Base-by-base conservation (phyloP, 1,139 yeast genomes). In the Candida tropicalis region DNA sequence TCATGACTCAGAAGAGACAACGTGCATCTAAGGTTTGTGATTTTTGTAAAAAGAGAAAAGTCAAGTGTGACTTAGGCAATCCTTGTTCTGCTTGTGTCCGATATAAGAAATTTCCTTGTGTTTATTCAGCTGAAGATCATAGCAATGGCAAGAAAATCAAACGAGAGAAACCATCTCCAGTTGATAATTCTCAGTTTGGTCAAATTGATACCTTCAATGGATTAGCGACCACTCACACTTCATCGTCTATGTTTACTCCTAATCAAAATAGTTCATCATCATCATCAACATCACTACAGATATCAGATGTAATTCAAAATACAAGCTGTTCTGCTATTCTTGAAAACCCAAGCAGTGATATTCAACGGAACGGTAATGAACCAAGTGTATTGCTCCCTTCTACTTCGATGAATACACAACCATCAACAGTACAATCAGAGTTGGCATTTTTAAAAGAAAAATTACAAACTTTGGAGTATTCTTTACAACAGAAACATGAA, bases 51-150 rank as follows among this genome's bases (percentile, higher is more conserved):
- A 59, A 59, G 46, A 49, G 77, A 24, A 73, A 73, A 52, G 73
- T 72, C 44, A 70, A 66, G 43, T 73, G 78, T 58, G 74, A 72
- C 50, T 57, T 69, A 41, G 72, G 65, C 3, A 55, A 53, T 28
- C 77, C 77, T 5, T 73, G 78, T 44, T 58, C 70, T 10, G 63
- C 72, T 9, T 73, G 78, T 51, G 61, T 60, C 39, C 70, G 66
- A 48, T 68, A 67, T 45, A 62, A 66, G 29, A 64, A 60, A 20
- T 44, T 44, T 37, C 58, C 59, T 11, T 60, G 75, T 49, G 49
- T 46, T n/a, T 61, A 61, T 47, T 36, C 49, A 11, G 46, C 41
- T 12, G 35, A 35, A 37, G 36, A 27, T 15, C 34, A 39, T 20
- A 36, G 35, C 24, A 39, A 18, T 31, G 42, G 42, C 29, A 34